These are phyloP conservation scores for Melaleuca alternifolia DNA, from an alignment of 345 rosid genomes.

Conservation along the genomic window DNA sequence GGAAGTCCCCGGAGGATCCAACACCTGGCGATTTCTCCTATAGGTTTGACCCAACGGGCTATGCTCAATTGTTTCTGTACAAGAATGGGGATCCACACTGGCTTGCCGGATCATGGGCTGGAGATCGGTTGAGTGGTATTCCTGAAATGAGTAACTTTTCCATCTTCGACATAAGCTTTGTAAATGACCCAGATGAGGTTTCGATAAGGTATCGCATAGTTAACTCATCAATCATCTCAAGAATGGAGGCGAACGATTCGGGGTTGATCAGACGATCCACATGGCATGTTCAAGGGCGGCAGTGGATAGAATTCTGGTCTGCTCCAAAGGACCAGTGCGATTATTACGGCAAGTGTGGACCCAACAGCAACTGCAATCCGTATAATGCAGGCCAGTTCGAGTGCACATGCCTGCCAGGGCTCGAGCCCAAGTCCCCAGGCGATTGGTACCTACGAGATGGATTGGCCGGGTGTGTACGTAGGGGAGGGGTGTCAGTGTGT, in stretches of 20 bases:
- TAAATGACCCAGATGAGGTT: constrained; percentile 22
- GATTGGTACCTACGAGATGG: constrained; percentile 48
- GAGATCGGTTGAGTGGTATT: constrained; percentile 52
- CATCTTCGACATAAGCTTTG: constrained; percentile 25
- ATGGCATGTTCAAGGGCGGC: constrained; percentile 27
- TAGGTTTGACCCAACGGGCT: neutral
- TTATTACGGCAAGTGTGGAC: constrained; percentile 41
- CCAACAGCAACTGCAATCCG: constrained; percentile 8
- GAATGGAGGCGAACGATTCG: constrained; percentile 34
- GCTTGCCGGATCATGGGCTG: constrained; percentile 35
- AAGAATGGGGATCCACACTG: neutral
- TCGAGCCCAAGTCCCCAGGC: constrained; percentile 29
- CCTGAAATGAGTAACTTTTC: constrained; percentile 30
- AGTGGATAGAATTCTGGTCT: constrained; percentile 32
- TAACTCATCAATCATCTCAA: constrained; percentile 20
- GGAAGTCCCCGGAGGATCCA: constrained; percentile 16
- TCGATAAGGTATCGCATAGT: constrained; percentile 11
- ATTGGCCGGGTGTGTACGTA: constrained; percentile 39
- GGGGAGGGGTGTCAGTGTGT: constrained; percentile 6
- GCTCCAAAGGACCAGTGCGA: constrained; percentile 64
- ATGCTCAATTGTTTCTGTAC: neutral
- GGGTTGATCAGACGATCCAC: constrained; percentile 6
- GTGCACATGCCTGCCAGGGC: constrained; percentile 55
- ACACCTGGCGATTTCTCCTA: neutral
- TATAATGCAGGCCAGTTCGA: constrained; percentile 11